These are phyloP conservation scores for Rutidosis leptorrhynchoides DNA, from an alignment of 129 eudicot genomes.

Conservation along the genomic window DNA sequence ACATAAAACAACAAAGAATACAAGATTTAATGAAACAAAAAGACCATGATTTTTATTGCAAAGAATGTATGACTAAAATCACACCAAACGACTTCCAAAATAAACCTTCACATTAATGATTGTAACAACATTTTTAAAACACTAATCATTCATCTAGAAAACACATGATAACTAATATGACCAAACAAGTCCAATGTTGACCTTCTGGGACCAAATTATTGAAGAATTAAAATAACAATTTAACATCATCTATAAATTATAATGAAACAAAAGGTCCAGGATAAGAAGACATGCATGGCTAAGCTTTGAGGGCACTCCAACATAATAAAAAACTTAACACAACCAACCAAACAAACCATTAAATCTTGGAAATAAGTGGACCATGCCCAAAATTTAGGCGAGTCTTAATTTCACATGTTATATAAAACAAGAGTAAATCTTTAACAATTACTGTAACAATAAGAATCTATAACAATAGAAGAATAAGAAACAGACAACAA, in stretches of 20 bases:
- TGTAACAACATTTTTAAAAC: too few relatives aligned
- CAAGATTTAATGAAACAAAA: constrained; percentile 2
- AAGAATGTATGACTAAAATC: constrained; percentile 1
- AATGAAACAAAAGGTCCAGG: constrained; percentile 30
- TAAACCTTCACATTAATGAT: not conserved
- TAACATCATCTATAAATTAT: constrained; percentile 5
- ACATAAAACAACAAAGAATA: not conserved
- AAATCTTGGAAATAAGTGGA: constrained; percentile 14
- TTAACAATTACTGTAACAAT: not conserved
- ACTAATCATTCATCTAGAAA: too few relatives aligned
- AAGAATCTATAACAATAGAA: not conserved
- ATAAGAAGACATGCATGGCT: constrained; percentile 38
- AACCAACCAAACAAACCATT: constrained; percentile 23
- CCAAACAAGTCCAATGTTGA: constrained; percentile 22
- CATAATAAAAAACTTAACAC: constrained; percentile 22
- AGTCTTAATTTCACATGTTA: constrained; percentile 14
- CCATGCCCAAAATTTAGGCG: constrained; percentile 27
- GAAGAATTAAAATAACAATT: not conserved
- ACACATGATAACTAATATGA: constrained; percentile 15
- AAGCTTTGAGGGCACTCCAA: constrained; percentile 31
- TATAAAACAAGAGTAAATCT: constrained; percentile 26
- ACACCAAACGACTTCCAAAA: not conserved
- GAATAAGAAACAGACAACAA: not conserved
- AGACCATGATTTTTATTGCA: constrained; percentile 10
- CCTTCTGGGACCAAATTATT: constrained; percentile 16